Conservation (phyloP, 345 rosid species). For the Psidium friedrichsthalianum region DNA sequence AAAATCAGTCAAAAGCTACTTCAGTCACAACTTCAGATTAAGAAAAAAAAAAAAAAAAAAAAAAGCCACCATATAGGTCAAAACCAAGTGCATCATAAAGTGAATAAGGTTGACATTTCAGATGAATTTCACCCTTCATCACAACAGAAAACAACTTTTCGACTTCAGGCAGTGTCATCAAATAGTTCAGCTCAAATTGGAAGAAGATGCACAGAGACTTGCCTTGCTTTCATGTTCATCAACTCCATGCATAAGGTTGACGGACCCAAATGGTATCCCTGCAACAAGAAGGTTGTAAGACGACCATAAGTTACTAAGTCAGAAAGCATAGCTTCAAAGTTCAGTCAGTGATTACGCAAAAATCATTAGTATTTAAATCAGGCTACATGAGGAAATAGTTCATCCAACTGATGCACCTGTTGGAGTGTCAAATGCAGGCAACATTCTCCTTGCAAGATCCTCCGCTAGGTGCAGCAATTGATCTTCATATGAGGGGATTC, state of each 20-base stretch:
- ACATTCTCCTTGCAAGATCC: conserved; percentile 70
- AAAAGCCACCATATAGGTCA: background rate
- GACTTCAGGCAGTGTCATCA: background rate
- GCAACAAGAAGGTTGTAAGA: conserved; percentile 6
- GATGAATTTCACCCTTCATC: background rate
- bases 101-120: background rate
- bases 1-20: background rate
- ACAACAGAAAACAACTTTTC: background rate
- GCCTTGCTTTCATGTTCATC: conserved; percentile 98
- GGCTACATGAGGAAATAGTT: background rate
- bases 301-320: background rate
- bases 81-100: background rate
- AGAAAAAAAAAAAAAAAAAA: background rate
- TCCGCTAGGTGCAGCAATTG: conserved; percentile 73
- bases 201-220: conserved; percentile 8
- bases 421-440: conserved; percentile 98
- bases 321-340: background rate
- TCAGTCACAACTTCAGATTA: background rate
- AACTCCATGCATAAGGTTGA: conserved; percentile 82
- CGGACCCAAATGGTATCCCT: conserved; percentile 98
- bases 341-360: background rate
- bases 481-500: conserved; percentile 68
- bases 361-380: background rate
- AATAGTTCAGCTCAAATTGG: background rate
- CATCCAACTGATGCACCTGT: conserved; percentile 40